Evolutionary conservation across 1,284 basidiomycete species (phyloP).

Genomic region (Ganoderma lingzhi): DNA sequence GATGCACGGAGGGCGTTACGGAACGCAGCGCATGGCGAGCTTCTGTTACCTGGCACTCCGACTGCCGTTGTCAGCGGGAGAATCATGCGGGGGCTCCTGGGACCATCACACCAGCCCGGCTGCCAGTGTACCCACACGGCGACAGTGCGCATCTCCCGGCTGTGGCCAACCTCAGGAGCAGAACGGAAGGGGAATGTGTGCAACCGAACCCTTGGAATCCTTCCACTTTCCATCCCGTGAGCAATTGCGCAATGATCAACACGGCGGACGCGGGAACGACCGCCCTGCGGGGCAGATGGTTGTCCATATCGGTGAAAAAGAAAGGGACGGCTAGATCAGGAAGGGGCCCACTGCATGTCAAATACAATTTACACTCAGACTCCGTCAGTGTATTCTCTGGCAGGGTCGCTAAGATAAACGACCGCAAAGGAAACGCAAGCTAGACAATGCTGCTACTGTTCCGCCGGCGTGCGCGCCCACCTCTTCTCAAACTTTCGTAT

Average conservation of each 20-base stretch:
- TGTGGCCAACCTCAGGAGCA: constrained; percentile 10
- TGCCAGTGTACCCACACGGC: constrained; percentile 9
- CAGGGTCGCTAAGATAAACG: constrained; percentile 8
- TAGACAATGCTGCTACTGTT: neutral
- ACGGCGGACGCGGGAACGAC: neutral
- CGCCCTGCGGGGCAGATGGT: neutral
- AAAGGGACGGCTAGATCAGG: constrained; percentile 10
- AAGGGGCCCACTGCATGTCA: neutral
- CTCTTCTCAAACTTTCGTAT: neutral
- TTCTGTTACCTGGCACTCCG: constrained; percentile 17
- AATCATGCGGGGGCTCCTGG: constrained; percentile 15
- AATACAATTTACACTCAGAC: constrained; percentile 7
- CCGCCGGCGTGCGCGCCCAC: neutral
- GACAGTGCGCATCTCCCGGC: neutral
- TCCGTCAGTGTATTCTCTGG: constrained; percentile 1
- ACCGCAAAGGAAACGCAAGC: neutral
- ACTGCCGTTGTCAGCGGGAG: constrained; percentile 21
- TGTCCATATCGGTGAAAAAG: constrained; percentile 6
- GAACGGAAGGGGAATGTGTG: neutral
- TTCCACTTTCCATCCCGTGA: constrained; percentile 7
- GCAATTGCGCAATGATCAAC: neutral
- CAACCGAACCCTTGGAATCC: neutral
- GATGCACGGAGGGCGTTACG: constrained; percentile 18
- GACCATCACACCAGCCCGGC: constrained; percentile 11
- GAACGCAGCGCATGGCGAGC: constrained; percentile 14